These are phyloP conservation scores for Colletotrichum zoysiae DNA, from an alignment of 2,329 filamentous ascomycete species.

Conservation along the genomic window DNA sequence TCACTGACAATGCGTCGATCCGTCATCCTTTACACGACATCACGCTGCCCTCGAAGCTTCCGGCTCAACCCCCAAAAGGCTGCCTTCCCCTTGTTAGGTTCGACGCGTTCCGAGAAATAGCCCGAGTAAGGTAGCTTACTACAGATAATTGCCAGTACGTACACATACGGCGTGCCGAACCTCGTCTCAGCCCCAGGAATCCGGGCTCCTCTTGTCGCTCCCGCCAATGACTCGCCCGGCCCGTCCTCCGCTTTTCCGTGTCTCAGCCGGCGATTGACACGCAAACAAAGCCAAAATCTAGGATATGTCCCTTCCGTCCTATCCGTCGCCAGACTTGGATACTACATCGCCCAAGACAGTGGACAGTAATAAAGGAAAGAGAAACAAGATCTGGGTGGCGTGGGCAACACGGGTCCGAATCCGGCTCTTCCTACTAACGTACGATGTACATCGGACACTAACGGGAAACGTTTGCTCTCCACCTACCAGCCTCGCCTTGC, in stretches of 20 bases:
- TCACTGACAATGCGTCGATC: not conserved
- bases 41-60: not conserved
- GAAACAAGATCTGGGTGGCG: slow-evolving; percentile 9
- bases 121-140: not conserved
- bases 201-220: not conserved
- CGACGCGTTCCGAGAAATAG: not conserved
- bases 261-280: slow-evolving; percentile 19
- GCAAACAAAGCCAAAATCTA: slow-evolving; percentile 24
- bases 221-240: slow-evolving; percentile 33
- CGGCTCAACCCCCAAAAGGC: not conserved
- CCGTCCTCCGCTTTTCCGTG: slow-evolving; percentile 30
- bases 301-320: slow-evolving; percentile 5
- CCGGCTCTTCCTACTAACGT: slow-evolving; percentile 14
- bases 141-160: not conserved
- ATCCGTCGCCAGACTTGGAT: not conserved
- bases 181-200: not conserved
- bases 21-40: slow-evolving; percentile 1
- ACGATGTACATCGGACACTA: not conserved
- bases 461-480: not conserved
- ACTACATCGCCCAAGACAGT: not conserved
- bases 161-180: not conserved
- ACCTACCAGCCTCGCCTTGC: slow-evolving; percentile 15
- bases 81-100: not conserved
- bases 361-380: slow-evolving; percentile 1
- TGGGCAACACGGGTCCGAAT: slow-evolving; percentile 8